These are phyloP conservation scores for Sutorius australiensis DNA, from an alignment of 768 basidiomycete species.

Conservation along the genomic window DNA sequence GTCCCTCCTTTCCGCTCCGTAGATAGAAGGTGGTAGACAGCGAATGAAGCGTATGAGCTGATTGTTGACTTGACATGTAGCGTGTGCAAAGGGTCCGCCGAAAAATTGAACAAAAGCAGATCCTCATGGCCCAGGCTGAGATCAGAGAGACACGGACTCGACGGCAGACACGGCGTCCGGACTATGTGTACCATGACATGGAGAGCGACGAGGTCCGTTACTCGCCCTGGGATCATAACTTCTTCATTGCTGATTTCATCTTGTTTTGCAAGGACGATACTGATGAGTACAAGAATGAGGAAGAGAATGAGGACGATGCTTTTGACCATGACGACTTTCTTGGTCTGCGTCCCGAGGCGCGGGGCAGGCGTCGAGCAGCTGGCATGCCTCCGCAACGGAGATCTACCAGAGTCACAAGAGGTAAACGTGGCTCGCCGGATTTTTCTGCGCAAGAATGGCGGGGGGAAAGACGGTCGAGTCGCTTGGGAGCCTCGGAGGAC, in stretches of 20 bases:
- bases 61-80: slow-evolving; percentile 39
- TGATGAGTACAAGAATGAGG: slow-evolving; percentile 64
- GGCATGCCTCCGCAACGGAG: slow-evolving; percentile 42
- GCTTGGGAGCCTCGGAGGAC: slow-evolving; percentile 57
- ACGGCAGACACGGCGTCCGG: slow-evolving; percentile 65
- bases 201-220: slow-evolving; percentile 54
- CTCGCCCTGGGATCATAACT: slow-evolving; percentile 14
- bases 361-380: slow-evolving; percentile 39
- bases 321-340: slow-evolving; percentile 40
- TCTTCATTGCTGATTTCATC: slow-evolving; percentile 20
- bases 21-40: slow-evolving; percentile 12
- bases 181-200: slow-evolving; percentile 75
- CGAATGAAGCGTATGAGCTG: slow-evolving; percentile 10
- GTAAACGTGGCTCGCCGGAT: slow-evolving; percentile 49
- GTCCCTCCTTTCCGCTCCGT: slow-evolving; percentile 4
- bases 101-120: slow-evolving; percentile 64
- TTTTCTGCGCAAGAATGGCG: slow-evolving; percentile 60
- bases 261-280: slow-evolving; percentile 46
- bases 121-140: slow-evolving; percentile 70
- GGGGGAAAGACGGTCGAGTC: slow-evolving; percentile 69
- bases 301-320: slow-evolving; percentile 61
- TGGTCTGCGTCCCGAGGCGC: slow-evolving; percentile 40
- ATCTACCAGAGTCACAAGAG: slow-evolving; percentile 49
- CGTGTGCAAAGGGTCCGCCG: slow-evolving; percentile 66
- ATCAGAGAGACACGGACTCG: slow-evolving; percentile 77